Percentiles rank a stretch among this genome's conserved stretches.
These are phyloP conservation scores for Nemania bipapillata DNA, from an alignment of 2,329 filamentous ascomycete species.

Conservation along the genomic window DNA sequence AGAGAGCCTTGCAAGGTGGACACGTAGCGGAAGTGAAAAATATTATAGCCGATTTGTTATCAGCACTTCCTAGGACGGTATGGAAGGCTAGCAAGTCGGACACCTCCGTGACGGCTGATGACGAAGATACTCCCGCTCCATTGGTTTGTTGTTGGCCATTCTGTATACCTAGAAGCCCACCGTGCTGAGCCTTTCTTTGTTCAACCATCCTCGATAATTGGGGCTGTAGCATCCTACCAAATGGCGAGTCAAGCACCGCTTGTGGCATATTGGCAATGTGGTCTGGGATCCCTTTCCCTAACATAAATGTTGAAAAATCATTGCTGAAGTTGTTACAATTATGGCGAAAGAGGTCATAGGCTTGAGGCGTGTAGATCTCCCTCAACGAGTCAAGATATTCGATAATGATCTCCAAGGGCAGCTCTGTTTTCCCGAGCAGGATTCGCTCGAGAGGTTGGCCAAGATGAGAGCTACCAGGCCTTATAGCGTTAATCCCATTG, in stretches of 20 bases:
- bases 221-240: conserved; percentile 87
- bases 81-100: conserved; percentile 70
- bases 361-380: conserved; percentile 81
- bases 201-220: conserved; percentile 68
- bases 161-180: conserved; percentile 65
- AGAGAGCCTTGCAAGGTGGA: conserved; percentile 82
- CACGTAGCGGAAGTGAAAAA: conserved; percentile 95
- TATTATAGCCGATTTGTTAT: conserved; percentile 77
- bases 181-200: conserved; percentile 60
- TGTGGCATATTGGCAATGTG: conserved; percentile 88
- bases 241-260: conserved; percentile 84
- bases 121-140: conserved; percentile 35
- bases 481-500: conserved; percentile 82
- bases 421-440: conserved; percentile 77
- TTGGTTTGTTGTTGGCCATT: conserved; percentile 49
- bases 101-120: conserved; percentile 67
- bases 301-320: conserved; percentile 86
- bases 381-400: conserved; percentile 89
- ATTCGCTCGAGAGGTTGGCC: conserved; percentile 83
- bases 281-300: conserved; percentile 87
- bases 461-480: conserved; percentile 85
- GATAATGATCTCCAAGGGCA: conserved; percentile 82
- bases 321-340: conserved; percentile 99
- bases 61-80: conserved; percentile 67
- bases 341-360: conserved; percentile 88